Evolutionary conservation across 2,329 filamentous ascomycete species (phyloP), one percentile per base, ranked within the genome.

Genomic region (Xylariaceae sp.): DNA sequence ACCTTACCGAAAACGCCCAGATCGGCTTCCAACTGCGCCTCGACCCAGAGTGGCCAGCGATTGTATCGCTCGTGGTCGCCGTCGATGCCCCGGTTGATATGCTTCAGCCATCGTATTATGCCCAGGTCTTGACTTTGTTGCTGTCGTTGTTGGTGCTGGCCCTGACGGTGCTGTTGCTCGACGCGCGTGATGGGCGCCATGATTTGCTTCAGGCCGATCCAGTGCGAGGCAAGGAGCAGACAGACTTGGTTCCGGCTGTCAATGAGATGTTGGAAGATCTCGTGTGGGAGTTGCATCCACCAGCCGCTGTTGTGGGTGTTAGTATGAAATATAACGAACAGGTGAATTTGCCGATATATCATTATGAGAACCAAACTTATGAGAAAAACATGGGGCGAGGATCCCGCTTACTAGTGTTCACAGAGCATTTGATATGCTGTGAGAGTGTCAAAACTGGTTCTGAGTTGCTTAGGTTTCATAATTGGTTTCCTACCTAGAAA

Each of bases 21-120:
- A 55, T 84, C 78, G 48, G 63, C 63, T 6, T 77, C 75, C 55
- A 83, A 68, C 71, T 80, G 78, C 56, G 73, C 72, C 65, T 82
- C 78, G 3, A 83, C 81, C 82, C 81, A 84, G 67, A 74, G 59
- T 13, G 81, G 81, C 80, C 80, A 84, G 63, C 74, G 71, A 57
- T 83, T 83, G 62, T 81, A 81, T 18, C 64, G 63, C 53, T 69
- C 69, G 56, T 82, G 75, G 62, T 77, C 75, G 37, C 68, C 70
- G 59, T 78, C 76, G 15, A 84, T 73, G 61, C 76, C 73, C 9
- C 71, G 66, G 65, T 84, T 84, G 39, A 82, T 72, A 56, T 80
- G 73, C 65, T 72, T 75, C 9, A 84, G 74, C 82, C 82, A 84
- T 23, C 79, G 71, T 10, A 73, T 65, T 56, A 79, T 78, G 1